Evolutionary conservation across 192 early-diverging fungal genomes (phyloP), one percentile per base, ranked within the genome.

Genomic region (Fimicolochytrium jonesii): DNA sequence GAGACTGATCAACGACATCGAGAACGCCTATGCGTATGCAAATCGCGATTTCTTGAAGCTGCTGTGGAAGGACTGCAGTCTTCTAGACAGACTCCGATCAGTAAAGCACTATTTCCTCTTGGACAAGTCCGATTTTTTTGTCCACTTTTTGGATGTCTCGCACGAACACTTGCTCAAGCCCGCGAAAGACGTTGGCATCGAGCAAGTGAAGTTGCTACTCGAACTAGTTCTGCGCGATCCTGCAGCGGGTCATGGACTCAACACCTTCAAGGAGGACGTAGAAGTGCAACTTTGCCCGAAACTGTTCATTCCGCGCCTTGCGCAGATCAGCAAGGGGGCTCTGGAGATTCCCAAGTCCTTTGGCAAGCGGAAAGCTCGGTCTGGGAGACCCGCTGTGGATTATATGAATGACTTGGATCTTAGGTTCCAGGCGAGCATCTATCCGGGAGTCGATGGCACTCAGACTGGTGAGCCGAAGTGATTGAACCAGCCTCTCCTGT

Each of bases 41-140:
- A 99, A 97, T 77, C 75, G 77, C 37, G 88, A 87, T 7, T 75
- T 99, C 9, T 60, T 99, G 22, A 76, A 86, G 56, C 63, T 96
- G 20, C 69, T 99, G 48, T 62, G 94, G 32, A 82, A 87, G 49
- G 89, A 92, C 28, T 79, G 89, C 54, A 73, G 89, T 59, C 75
- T 97, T 20, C 76, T 93, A 50, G 80, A 75, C 20, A 76, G 92
- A 20, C 74, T 95, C 68, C 67, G 87, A 75, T 95, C 93, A 3
- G 70, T 97, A 23, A 99, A 99, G 73, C 88, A 86, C 35, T 95
- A 92, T 70, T 89, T 95, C 46, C 77, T 99, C 53, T 78, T 97
- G 57, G 91, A 95, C 66, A 90, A 91, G 66, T 90, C 90, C 0
- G 97, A 99, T 65, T 99, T 89, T 63, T 70, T 99, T 42, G 90